Percentiles rank a stretch among this genome's conserved stretches.
Evolutionary conservation across 192 early-diverging fungal genomes (phyloP).

Genomic region (Linnemannia zychae): DNA sequence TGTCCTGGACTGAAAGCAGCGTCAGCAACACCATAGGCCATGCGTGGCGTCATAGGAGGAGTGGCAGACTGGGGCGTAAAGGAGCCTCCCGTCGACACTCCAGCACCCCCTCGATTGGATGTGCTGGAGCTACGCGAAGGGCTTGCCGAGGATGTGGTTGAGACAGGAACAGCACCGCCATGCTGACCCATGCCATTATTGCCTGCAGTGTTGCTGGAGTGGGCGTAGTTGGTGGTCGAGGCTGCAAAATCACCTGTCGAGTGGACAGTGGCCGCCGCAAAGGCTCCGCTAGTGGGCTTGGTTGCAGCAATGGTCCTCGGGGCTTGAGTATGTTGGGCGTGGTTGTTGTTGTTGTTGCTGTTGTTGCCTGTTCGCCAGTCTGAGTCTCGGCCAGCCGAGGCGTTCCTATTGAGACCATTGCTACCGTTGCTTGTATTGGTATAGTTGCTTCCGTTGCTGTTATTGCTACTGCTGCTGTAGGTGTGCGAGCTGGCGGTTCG

Average conservation of each 20-base stretch:
- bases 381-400: neutral
- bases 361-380: neutral
- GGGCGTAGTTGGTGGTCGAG: neutral
- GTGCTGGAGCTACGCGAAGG: constrained; percentile 55
- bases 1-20: neutral
- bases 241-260: neutral
- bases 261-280: constrained; percentile 16
- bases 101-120: constrained; percentile 29
- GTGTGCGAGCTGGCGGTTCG: constrained; percentile 19
- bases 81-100: constrained; percentile 25
- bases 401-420: constrained; percentile 9
- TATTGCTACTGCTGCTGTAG: neutral
- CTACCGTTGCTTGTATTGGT: constrained; percentile 17
- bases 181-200: constrained; percentile 4
- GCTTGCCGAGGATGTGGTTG: constrained; percentile 42
- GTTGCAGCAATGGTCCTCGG: constrained; percentile 44
- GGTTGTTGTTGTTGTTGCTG: constrained; percentile 3
- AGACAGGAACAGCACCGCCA: neutral
- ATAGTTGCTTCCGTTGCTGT: neutral
- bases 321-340: constrained; percentile 12
- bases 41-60: constrained; percentile 40
- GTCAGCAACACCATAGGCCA: constrained; percentile 3
- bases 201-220: neutral
- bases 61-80: constrained; percentile 44
- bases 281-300: constrained; percentile 30